A percentile compares a stretch with the other conserved stretches of the same genome.
Evolutionary conservation across 345 rosid genomes (phyloP).

Genomic region (Melastoma malabathricum): DNA sequence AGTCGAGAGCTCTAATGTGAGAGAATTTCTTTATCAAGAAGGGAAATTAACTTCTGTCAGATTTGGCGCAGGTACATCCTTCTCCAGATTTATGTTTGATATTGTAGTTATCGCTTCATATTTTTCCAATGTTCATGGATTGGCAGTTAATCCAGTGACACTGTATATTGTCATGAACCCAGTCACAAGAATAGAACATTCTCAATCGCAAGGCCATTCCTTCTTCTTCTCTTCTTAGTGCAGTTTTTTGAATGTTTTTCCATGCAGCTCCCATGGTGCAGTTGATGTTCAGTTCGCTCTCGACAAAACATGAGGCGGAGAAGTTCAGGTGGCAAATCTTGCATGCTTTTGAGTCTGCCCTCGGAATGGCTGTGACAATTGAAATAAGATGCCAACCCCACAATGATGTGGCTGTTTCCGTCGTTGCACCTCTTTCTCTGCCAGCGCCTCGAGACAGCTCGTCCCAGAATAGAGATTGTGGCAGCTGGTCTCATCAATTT

Average conservation of each 20-base stretch:
- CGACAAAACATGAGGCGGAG: slow-evolving; percentile 53
- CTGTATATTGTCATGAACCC: too few relatives aligned
- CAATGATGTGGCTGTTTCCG: slow-evolving; percentile 23
- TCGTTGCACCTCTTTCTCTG: slow-evolving; percentile 19
- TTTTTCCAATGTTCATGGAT: too few relatives aligned
- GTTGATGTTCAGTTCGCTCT: slow-evolving; percentile 54
- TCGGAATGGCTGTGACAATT: slow-evolving; percentile 63
- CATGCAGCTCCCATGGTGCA: slow-evolving; percentile 81
- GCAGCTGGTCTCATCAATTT: slow-evolving; percentile 5
- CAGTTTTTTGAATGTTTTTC: slow-evolving; percentile 2
- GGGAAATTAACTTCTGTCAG: slow-evolving; percentile 72
- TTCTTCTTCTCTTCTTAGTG: neutral
- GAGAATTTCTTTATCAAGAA: slow-evolving; percentile 68
- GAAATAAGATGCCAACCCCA: slow-evolving; percentile 64
- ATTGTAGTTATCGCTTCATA: neutral
- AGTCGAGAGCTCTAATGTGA: slow-evolving; percentile 34
- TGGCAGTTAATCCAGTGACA: too few relatives aligned
- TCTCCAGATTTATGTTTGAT: neutral
- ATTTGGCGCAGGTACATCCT: slow-evolving; percentile 64
- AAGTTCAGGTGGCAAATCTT: slow-evolving; percentile 47
- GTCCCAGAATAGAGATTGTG: slow-evolving; percentile 12
- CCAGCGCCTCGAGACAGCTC: slow-evolving; percentile 31
- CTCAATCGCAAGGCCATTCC: neutral
- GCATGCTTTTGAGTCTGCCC: slow-evolving; percentile 73
- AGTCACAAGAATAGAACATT: neutral